These are phyloP conservation scores for Rhodotorula taiwanensis DNA, from an alignment of 768 basidiomycete genomes.

Conservation along the genomic window DNA sequence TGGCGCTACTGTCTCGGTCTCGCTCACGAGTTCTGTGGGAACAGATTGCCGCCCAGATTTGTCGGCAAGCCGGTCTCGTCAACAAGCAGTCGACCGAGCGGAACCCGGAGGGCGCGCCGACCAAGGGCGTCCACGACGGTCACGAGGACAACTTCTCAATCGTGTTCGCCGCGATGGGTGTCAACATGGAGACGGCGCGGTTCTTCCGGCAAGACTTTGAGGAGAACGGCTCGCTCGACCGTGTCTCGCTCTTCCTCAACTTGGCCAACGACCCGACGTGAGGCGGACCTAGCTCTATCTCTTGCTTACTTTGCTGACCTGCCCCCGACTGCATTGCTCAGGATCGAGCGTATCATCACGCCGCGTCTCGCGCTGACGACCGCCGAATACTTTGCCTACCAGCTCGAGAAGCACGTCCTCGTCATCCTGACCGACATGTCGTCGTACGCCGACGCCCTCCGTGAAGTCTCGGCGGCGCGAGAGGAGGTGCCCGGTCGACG, in stretches of 20 bases:
- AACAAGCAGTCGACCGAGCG: slow-evolving; percentile 83
- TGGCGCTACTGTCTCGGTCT: slow-evolving; percentile 13
- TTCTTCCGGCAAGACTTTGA: slow-evolving; percentile 99
- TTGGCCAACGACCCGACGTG: slow-evolving; percentile 93
- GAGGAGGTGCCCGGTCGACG: slow-evolving; percentile 99
- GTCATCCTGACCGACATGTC: slow-evolving; percentile 99
- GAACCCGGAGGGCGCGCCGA: slow-evolving; percentile 83
- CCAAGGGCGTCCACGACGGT: slow-evolving; percentile 94
- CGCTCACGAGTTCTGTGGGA: not conserved
- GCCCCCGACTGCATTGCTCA: slow-evolving; percentile 22
- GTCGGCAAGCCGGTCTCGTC: slow-evolving; percentile 96
- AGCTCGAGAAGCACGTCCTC: slow-evolving; percentile 97
- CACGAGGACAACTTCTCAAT: slow-evolving; percentile 99
- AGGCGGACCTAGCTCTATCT: slow-evolving; percentile 15
- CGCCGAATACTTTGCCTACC: slow-evolving; percentile 98
- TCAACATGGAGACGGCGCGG: slow-evolving; percentile 98
- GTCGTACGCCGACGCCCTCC: slow-evolving; percentile 91
- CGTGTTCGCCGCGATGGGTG: slow-evolving; percentile 99
- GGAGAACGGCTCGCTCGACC: slow-evolving; percentile 93
- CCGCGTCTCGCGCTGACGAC: slow-evolving; percentile 96
- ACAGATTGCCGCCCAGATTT: slow-evolving; percentile 98
- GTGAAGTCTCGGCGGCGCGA: slow-evolving; percentile 96
- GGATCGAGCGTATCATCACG: slow-evolving; percentile 97
- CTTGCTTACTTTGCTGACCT: not conserved
- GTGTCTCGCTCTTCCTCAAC: slow-evolving; percentile 97